Evolutionary conservation across 805 yeast species (phyloP), one percentile per base, ranked within the genome.

Genomic region (Jamesozyma piceae): DNA sequence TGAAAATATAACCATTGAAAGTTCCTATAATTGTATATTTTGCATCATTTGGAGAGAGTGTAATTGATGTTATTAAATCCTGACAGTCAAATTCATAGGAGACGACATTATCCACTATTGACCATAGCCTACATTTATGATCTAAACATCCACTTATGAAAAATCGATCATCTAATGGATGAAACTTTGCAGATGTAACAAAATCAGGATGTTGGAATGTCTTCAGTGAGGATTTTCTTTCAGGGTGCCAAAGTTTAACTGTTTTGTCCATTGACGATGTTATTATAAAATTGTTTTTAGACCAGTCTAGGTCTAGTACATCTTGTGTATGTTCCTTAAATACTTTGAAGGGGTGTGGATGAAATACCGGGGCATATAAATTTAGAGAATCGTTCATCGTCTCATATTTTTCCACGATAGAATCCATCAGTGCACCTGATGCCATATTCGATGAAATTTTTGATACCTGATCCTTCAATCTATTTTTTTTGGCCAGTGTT

Each of bases 221-320:
- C 39, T 81, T 73, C 15, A 89, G 65, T 40, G 86, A 78, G 11
- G 67, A 69, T 2, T 63, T 64, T 38, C 89, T 70, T 34, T 83
- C 86, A 8, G 82, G 74, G 58, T 89, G 94, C 96, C 96, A 89
- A 37, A 89, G 65, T 49, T 76, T 75, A 3, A 79, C 95, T 0
- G 94, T 81, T 48, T 75, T 73, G 62, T 89, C 97, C 81, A 84
- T 82, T 1, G 95, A 82, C 3, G 90, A 79, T 1, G 92, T 72
- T 0, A 87, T 56, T 22, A 89, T 58, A 51, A 89, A 89, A 57
- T 82, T 82, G 61, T 87, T 88, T 51, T 80, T 81, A 39, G 94
- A 82, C 97, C 97, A 89, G 53, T 84, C 84, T 27, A 89, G 56
- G 8, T 82, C 75, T n/a, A 86, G 60, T 10, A 90, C 71, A 44